Conservation (phyloP, 768 basidiomycete genomes). For the Pisolithus tinctorius region DNA sequence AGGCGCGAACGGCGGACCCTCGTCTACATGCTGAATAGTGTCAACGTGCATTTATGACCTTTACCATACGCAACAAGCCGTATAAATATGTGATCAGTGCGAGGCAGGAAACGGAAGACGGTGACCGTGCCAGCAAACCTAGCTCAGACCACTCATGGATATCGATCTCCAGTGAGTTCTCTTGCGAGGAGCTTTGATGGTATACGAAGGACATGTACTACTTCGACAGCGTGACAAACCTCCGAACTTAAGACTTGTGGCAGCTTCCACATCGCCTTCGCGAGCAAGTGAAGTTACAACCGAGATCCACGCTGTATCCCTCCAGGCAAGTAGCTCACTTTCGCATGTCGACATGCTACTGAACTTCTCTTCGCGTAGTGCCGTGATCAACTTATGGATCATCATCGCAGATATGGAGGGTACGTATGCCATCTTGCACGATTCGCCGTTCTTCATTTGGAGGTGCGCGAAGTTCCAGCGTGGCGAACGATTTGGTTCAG, state of each 20-base stretch:
- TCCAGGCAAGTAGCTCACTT: constrained; percentile 33
- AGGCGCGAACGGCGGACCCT: no score
- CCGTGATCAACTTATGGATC: constrained; percentile 39
- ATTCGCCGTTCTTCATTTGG: background rate
- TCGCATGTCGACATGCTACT: background rate
- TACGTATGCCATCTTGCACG: constrained; percentile 7
- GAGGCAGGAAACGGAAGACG: no score
- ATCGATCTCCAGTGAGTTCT: no score
- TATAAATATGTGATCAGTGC: no score
- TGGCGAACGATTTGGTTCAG: constrained; percentile 24
- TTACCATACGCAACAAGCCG: no score
- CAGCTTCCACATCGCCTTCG: constrained; percentile 23
- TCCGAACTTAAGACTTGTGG: constrained; percentile 22
- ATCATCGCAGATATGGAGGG: constrained; percentile 34
- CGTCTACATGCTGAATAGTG: no score
- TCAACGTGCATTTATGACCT: no score
- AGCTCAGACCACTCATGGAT: no score
- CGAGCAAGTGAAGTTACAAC: constrained; percentile 48
- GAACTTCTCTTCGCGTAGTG: constrained; percentile 26
- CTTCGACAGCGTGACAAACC: constrained; percentile 16
- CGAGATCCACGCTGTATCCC: constrained; percentile 49
- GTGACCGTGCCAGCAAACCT: no score
- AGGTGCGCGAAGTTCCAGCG: constrained; percentile 8
- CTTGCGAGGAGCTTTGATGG: no score
- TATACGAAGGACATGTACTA: no score